phyloP scores from a whole-genome alignment of 2,329 filamentous ascomycete genomes.

The Penicillium sp. region DNA sequence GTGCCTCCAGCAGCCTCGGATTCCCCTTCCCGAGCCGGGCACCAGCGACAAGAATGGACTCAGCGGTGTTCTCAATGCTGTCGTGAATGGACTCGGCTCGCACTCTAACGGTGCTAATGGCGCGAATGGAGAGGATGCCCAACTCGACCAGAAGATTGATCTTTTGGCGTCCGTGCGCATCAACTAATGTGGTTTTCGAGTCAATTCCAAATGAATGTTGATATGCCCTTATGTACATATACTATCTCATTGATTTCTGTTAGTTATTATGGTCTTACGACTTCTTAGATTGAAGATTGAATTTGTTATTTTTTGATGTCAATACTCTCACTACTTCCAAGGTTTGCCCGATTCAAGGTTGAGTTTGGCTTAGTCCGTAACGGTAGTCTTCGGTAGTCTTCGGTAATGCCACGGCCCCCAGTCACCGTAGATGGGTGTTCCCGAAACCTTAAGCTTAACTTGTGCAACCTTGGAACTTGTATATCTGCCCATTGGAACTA shows the following conservation, averaged over 20 bases:
- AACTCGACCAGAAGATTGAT: neutral
- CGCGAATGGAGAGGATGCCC: neutral
- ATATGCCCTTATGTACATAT: neutral
- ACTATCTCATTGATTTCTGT: no score
- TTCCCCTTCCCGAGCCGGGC: constrained; percentile 9
- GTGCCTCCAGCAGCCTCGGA: neutral
- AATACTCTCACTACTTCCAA: no score
- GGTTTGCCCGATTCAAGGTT: no score
- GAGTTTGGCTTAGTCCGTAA: no score
- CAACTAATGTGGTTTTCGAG: neutral
- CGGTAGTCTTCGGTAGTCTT: no score
- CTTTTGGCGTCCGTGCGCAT: neutral
- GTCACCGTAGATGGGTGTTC: neutral
- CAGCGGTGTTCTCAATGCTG: neutral
- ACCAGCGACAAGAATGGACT: neutral
- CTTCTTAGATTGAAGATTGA: no score
- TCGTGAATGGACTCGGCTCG: neutral
- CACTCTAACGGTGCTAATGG: neutral
- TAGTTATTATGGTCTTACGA: no score
- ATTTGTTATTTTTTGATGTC: no score
- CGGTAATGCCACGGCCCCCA: no score
- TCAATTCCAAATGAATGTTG: neutral
- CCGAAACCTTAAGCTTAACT: neutral
- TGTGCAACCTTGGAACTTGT: neutral
- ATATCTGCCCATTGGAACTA: constrained; percentile 13